A percentile compares a stretch with the other conserved stretches of the same genome.
These are phyloP conservation scores for Naganishia albida DNA, from an alignment of 1,284 basidiomycete species.

Conservation along the genomic window DNA sequence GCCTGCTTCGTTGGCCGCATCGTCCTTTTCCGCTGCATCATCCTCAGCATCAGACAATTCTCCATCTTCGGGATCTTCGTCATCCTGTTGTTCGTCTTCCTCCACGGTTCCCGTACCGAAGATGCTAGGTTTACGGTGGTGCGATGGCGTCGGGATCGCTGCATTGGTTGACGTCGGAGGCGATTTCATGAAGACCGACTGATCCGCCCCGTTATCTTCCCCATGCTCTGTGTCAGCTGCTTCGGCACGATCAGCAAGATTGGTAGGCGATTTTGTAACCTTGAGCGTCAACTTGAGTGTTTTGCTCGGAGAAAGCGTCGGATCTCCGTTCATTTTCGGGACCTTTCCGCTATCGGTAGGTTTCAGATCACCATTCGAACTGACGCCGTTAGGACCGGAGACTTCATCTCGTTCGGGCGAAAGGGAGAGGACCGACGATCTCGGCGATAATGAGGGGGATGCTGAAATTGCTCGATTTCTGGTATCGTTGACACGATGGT, in stretches of 20 bases:
- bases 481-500: background rate
- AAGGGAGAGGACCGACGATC: conserved; percentile 9
- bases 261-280: conserved; percentile 8
- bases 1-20: background rate
- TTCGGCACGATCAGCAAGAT: background rate
- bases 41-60: conserved; percentile 24
- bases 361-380: background rate
- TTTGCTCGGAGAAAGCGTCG: conserved; percentile 8
- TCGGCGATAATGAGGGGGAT: conserved; percentile 21
- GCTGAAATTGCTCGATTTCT: background rate
- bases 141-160: background rate
- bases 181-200: no score
- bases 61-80: conserved; percentile 13
- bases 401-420: background rate
- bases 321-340: background rate
- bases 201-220: no score
- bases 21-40: background rate
- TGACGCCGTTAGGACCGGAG: background rate
- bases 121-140: conserved; percentile 17
- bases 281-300: conserved; percentile 24
- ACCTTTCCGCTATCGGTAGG: background rate
- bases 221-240: no score
- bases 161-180: background rate
- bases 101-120: conserved; percentile 12
- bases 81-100: conserved; percentile 19